Conservation (phyloP, 805 yeast genomes). For the Tetrapisispora taiwanensis region DNA sequence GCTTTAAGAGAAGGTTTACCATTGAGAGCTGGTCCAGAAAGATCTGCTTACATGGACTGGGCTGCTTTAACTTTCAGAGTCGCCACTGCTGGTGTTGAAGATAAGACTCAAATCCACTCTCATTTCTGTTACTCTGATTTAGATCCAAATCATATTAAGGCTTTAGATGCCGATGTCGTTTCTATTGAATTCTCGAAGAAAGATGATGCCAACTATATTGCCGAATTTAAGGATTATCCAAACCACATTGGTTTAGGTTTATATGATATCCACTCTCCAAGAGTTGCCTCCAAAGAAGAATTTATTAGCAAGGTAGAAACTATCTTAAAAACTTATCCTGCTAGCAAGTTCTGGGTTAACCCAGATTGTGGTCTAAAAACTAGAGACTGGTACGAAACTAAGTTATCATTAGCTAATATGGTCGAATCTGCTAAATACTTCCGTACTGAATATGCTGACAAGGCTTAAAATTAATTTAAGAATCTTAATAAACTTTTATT, state of each 20-base stretch:
- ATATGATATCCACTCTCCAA: conserved; percentile 98
- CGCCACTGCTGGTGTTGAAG: conserved; percentile 94
- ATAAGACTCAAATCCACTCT: conserved; percentile 96
- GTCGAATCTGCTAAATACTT: conserved; percentile 96
- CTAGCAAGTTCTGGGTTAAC: conserved; percentile 98
- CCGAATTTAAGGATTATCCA: conserved; percentile 96
- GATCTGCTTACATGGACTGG: conserved; percentile 94
- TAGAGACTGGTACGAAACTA: conserved; percentile 98
- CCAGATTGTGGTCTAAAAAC: conserved; percentile 99
- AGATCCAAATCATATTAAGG: conserved; percentile 99
- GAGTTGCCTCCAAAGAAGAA: conserved; percentile 97
- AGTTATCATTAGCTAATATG: conserved; percentile 92
- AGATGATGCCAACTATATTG: conserved; percentile 96
- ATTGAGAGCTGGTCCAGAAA: conserved; percentile 93
- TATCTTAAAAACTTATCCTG: conserved; percentile 94
- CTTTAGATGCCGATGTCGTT: conserved; percentile 98
- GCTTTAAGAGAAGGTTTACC: conserved; percentile 99
- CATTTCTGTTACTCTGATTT: conserved; percentile 99
- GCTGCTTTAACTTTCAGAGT: conserved; percentile 99
- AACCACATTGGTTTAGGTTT: conserved; percentile 99
- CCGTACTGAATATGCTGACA: conserved; percentile 49
- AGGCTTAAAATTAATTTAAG: conserved; percentile 7
- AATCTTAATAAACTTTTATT: too few relatives aligned
- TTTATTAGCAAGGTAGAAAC: conserved; percentile 87
- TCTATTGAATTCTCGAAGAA: conserved; percentile 99